Percentiles rank a stretch among this genome's conserved stretches.
Evolutionary conservation across 1,284 basidiomycete species (phyloP).

Genomic region (Leccinum fuscescens): DNA sequence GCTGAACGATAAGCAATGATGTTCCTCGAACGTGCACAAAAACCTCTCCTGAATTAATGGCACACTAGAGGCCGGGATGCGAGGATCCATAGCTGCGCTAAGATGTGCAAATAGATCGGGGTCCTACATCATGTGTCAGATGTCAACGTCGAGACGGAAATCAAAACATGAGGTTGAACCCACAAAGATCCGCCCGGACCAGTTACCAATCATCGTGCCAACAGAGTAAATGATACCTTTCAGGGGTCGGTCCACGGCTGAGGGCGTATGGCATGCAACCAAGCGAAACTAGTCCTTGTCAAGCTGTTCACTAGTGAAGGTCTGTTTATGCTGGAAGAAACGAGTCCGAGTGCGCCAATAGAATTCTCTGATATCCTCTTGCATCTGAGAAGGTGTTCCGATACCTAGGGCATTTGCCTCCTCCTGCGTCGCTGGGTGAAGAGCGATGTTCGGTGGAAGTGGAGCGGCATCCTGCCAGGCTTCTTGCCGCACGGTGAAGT

Average conservation of each 20-base stretch:
- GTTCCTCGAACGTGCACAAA: constrained; percentile 43
- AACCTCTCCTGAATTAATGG: constrained; percentile 37
- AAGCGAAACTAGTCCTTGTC: constrained; percentile 47
- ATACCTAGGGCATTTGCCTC: constrained; percentile 29
- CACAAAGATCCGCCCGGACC: constrained; percentile 45
- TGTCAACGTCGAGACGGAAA: constrained; percentile 12
- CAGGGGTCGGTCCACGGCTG: constrained; percentile 33
- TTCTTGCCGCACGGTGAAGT: constrained; percentile 38
- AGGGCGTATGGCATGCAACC: constrained; percentile 40
- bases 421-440: constrained; percentile 36
- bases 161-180: constrained; percentile 12
- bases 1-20: constrained; percentile 42
- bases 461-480: constrained; percentile 31
- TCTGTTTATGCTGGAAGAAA: constrained; percentile 23
- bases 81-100: constrained; percentile 23
- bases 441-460: constrained; percentile 22
- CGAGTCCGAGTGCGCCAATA: constrained; percentile 37
- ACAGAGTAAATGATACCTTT: constrained; percentile 40
- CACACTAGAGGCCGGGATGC: constrained; percentile 20
- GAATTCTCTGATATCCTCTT: constrained; percentile 40
- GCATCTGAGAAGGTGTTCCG: constrained; percentile 32
- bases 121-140: constrained; percentile 22
- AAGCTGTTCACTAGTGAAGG: constrained; percentile 26
- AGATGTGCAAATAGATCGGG: constrained; percentile 26
- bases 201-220: constrained; percentile 42